phyloP scores from a whole-genome alignment of 2,329 filamentous ascomycete species.

The Pseudocercospora fuligena region DNA sequence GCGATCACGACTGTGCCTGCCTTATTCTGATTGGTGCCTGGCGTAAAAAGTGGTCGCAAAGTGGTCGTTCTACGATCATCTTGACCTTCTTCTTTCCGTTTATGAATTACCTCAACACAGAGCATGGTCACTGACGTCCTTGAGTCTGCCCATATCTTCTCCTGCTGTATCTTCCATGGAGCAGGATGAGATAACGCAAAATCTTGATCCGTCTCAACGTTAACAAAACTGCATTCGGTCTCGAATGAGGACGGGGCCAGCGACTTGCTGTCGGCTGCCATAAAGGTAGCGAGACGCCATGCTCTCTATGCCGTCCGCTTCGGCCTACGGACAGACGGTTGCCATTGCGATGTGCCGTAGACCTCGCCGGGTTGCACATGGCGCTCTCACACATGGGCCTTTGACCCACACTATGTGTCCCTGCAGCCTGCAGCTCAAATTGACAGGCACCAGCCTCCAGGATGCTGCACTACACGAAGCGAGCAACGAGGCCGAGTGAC shows the following conservation, averaged over 20 bases:
- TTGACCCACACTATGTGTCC: background rate
- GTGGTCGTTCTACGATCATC: background rate
- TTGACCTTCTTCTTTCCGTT: background rate
- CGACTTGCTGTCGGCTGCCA: background rate
- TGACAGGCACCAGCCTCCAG: background rate
- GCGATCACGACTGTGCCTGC: background rate
- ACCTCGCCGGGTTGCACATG: background rate
- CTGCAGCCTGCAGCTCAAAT: constrained; percentile 5
- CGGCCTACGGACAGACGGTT: background rate
- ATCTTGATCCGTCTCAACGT: too few relatives aligned
- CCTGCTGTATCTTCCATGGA: too few relatives aligned
- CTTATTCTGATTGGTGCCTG: background rate
- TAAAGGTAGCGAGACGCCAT: background rate
- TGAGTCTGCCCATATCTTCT: too few relatives aligned
- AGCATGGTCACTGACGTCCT: background rate
- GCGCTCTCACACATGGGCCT: background rate
- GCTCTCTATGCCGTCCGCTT: constrained; percentile 1
- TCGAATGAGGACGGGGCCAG: background rate
- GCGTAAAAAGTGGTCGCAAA: too few relatives aligned
- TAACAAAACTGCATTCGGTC: too few relatives aligned
- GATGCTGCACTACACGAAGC: background rate
- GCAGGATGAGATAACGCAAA: too few relatives aligned
- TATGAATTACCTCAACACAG: too few relatives aligned
- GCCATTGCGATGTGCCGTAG: background rate
- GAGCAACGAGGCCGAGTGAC: background rate